These are phyloP conservation scores for Lepiota subincarnata DNA, from an alignment of 768 basidiomycete genomes.

Conservation along the genomic window DNA sequence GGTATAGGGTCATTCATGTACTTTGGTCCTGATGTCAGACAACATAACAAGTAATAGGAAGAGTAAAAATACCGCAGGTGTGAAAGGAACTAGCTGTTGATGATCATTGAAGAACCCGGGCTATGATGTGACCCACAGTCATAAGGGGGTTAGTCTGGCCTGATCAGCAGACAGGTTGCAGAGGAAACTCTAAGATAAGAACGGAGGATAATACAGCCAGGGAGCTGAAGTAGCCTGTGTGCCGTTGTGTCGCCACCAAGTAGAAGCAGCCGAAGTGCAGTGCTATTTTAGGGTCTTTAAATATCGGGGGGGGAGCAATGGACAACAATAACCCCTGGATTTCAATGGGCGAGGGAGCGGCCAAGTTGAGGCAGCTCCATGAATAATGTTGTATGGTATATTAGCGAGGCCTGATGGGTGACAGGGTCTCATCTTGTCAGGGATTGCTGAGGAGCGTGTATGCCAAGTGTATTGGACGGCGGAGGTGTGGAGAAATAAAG, in stretches of 20 bases:
- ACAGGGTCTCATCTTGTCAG: background rate
- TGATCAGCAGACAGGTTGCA: background rate
- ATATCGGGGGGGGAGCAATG: background rate
- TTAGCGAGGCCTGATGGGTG: background rate
- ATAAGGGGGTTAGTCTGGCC: background rate
- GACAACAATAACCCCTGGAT: background rate
- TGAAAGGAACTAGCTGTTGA: background rate
- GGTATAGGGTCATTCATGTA: background rate
- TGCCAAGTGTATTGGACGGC: background rate
- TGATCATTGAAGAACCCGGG: background rate
- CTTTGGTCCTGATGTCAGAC: constrained; percentile 1
- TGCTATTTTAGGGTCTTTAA: background rate
- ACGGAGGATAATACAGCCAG: background rate
- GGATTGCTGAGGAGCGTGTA: background rate
- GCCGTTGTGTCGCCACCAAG: constrained; percentile 5
- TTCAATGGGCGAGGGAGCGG: background rate
- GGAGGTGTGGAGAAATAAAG: background rate
- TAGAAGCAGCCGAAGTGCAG: background rate
- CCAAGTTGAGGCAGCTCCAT: background rate
- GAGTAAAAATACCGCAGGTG: constrained; percentile 3
- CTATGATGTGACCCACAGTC: constrained; percentile 6
- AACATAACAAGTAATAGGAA: background rate
- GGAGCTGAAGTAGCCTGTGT: background rate
- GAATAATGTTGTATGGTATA: background rate
- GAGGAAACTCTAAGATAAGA: background rate